Conservation (phyloP, 768 basidiomycete species). For the Heimioporus sp. region DNA sequence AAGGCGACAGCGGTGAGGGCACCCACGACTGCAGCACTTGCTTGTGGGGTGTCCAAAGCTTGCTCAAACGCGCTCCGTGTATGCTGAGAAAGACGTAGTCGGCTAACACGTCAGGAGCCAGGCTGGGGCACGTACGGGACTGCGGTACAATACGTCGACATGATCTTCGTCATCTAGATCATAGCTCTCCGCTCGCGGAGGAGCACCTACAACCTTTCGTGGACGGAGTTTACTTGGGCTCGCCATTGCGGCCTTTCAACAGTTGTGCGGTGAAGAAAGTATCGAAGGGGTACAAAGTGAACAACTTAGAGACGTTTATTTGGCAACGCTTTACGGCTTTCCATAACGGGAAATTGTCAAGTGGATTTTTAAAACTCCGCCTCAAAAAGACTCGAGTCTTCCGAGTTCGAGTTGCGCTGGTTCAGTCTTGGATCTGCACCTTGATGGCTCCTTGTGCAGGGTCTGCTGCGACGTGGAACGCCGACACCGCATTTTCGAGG, state of each 20-base stretch:
- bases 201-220: slow-evolving; percentile 16
- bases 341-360: too few species aligned
- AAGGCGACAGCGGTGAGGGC: slow-evolving; percentile 75
- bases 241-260: slow-evolving; percentile 25
- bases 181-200: slow-evolving; percentile 22
- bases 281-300: slow-evolving; percentile 1
- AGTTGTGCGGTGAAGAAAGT: slow-evolving; percentile 1
- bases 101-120: slow-evolving; percentile 9
- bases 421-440: slow-evolving; percentile 59
- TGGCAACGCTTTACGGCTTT: neutral
- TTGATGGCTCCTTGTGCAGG: slow-evolving; percentile 67
- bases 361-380: too few species aligned
- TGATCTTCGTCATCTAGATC: slow-evolving; percentile 52
- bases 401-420: neutral
- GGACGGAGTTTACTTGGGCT: slow-evolving; percentile 33
- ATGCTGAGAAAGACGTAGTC: slow-evolving; percentile 37
- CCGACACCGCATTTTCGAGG: slow-evolving; percentile 70
- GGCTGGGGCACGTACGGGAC: slow-evolving; percentile 38
- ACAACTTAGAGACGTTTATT: slow-evolving; percentile 1
- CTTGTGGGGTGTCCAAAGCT: slow-evolving; percentile 58
- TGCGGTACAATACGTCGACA: slow-evolving; percentile 46
- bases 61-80: slow-evolving; percentile 60
- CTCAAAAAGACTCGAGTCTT: too few species aligned
- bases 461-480: slow-evolving; percentile 77
- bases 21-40: slow-evolving; percentile 60